Percentiles rank a stretch among this genome's conserved stretches.
phyloP scores from a whole-genome alignment of 2,329 filamentous ascomycete species.

The Fusarium piperis region DNA sequence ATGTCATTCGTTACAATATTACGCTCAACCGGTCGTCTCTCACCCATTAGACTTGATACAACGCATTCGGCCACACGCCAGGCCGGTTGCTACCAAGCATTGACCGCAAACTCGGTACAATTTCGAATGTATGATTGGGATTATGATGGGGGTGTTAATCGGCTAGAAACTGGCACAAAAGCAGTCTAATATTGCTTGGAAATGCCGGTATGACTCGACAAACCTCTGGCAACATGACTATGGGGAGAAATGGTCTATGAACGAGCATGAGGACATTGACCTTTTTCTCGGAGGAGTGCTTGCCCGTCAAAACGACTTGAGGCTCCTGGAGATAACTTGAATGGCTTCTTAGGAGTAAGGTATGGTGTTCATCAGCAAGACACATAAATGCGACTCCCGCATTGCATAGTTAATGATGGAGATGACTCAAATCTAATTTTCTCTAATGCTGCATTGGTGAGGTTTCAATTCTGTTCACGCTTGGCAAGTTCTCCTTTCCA shows the following conservation, averaged over 20 bases:
- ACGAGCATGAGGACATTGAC: background rate
- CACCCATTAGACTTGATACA: background rate
- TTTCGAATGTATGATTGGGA: background rate
- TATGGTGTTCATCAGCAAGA: background rate
- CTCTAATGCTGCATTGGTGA: too few relatives aligned
- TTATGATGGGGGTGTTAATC: background rate
- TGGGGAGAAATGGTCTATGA: background rate
- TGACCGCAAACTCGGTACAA: background rate
- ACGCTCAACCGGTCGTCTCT: background rate
- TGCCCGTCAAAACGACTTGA: background rate
- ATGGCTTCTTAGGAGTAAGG: background rate
- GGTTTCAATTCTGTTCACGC: too few relatives aligned
- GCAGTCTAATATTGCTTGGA: background rate
- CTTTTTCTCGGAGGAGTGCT: background rate
- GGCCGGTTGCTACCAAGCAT: background rate
- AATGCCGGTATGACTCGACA: background rate
- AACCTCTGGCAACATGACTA: background rate
- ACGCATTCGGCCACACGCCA: background rate
- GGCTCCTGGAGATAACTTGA: background rate
- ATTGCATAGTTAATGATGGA: too few relatives aligned
- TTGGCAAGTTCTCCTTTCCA: too few relatives aligned
- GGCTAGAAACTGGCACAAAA: background rate
- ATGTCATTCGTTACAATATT: too few relatives aligned
- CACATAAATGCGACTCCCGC: too few relatives aligned
- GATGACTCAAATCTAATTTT: too few relatives aligned